Evolutionary conservation across 2,329 filamentous ascomycete genomes (phyloP).

Genomic region (Pyrenophora teres): DNA sequence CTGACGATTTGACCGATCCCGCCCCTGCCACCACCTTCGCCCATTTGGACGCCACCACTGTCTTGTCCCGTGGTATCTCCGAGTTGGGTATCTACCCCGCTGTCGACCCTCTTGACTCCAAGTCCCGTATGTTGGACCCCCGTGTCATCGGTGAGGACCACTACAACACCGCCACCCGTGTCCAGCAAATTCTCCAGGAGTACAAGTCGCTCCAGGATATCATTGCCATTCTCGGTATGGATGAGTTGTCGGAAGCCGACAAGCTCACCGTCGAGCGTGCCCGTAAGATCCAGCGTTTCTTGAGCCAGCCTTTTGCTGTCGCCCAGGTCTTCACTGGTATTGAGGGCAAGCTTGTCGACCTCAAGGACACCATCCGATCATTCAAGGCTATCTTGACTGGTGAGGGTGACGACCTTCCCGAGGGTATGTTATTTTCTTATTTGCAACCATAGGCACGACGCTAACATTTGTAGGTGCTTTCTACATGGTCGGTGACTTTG

Average conservation of each 20-base stretch:
- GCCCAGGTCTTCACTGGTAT: conserved; percentile 87
- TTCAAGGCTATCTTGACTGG: conserved; percentile 98
- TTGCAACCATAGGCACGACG: not conserved
- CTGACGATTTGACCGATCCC: conserved; percentile 99
- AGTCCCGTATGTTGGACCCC: conserved; percentile 99
- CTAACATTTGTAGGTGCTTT: conserved; percentile 62
- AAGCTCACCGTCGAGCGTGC: conserved; percentile 99
- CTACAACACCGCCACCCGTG: conserved; percentile 90
- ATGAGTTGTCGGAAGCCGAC: conserved; percentile 98
- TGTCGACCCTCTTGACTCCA: conserved; percentile 99
- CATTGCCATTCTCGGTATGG: conserved; percentile 99
- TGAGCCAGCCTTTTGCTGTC: conserved; percentile 98
- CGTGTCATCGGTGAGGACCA: conserved; percentile 98
- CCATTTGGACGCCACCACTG: conserved; percentile 99
- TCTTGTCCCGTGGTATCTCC: conserved; percentile 99
- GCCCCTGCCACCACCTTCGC: conserved; percentile 99
- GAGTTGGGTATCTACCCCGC: conserved; percentile 99
- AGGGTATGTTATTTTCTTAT: conserved; percentile 64
- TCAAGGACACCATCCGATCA: conserved; percentile 96
- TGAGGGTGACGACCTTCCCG: conserved; percentile 94
- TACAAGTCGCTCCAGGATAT: conserved; percentile 99
- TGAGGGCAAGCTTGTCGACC: conserved; percentile 93
- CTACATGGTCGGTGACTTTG: conserved; percentile 99
- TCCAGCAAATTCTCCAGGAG: conserved; percentile 99
- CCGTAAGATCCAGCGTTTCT: conserved; percentile 99